phyloP scores from a whole-genome alignment of 1,284 basidiomycete species.

The Tylopilus sp. region DNA sequence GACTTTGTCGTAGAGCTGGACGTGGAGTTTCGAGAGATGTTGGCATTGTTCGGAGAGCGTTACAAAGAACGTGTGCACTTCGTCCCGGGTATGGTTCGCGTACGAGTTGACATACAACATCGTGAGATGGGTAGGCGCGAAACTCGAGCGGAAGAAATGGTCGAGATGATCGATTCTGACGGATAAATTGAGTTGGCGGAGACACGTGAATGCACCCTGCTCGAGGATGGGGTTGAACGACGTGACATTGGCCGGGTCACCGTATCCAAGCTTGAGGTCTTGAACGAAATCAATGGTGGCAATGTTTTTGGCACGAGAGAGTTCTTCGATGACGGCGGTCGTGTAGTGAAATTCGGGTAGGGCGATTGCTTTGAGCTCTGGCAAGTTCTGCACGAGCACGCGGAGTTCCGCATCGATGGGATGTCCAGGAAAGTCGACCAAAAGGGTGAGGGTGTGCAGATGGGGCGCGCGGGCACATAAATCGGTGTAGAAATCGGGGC shows the following conservation, averaged over 20 bases:
- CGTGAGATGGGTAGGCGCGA: slow-evolving; percentile 60
- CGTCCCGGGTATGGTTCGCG: slow-evolving; percentile 50
- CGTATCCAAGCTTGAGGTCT: slow-evolving; percentile 52
- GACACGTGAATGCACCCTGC: slow-evolving; percentile 63
- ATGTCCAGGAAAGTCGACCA: slow-evolving; percentile 48
- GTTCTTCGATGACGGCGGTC: slow-evolving; percentile 53
- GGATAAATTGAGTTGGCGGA: slow-evolving; percentile 64
- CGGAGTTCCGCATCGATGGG: slow-evolving; percentile 51
- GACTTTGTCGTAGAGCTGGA: slow-evolving; percentile 47
- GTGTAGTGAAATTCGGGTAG: slow-evolving; percentile 66
- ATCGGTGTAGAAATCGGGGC: slow-evolving; percentile 58
- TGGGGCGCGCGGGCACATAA: slow-evolving; percentile 63
- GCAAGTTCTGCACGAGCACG: slow-evolving; percentile 52
- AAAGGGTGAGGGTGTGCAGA: slow-evolving; percentile 57
- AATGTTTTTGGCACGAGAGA: slow-evolving; percentile 60
- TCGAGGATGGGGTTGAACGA: slow-evolving; percentile 55
- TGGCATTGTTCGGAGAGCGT: slow-evolving; percentile 60
- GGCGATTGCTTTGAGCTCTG: slow-evolving; percentile 58
- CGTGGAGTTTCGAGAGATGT: slow-evolving; percentile 53
- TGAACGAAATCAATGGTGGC: slow-evolving; percentile 62
- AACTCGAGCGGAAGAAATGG: slow-evolving; percentile 56
- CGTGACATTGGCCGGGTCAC: slow-evolving; percentile 53
- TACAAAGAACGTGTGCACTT: slow-evolving; percentile 56
- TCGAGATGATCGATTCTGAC: slow-evolving; percentile 56
- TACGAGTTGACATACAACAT: slow-evolving; percentile 63